Conservation (phyloP, 495 filamentous ascomycete genomes). For the Hyaloscypha hepaticicola region DNA sequence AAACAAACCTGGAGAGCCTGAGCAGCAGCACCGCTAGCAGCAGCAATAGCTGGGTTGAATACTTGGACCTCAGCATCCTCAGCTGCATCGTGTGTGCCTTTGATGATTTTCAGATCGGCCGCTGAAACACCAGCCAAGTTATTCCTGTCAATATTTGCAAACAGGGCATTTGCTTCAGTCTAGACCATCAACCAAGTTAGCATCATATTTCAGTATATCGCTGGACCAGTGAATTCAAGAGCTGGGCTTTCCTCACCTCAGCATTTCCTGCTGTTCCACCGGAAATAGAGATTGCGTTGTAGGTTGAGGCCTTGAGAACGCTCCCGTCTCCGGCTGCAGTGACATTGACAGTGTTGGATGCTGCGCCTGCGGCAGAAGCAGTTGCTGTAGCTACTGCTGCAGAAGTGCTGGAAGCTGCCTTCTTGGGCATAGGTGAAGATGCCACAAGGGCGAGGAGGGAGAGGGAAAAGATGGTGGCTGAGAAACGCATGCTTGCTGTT, state of each 20-base stretch:
- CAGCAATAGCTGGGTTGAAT: conserved; percentile 35
- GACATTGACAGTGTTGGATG: background rate
- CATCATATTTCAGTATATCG: background rate
- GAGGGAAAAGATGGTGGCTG: conserved; percentile 14
- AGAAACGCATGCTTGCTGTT: conserved; percentile 27
- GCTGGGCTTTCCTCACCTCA: conserved; percentile 4
- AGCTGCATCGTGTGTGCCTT: conserved; percentile 32
- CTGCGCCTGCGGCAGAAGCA: conserved; percentile 6
- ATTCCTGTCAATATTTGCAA: conserved; percentile 26
- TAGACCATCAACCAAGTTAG: background rate
- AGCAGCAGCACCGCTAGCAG: conserved; percentile 30
- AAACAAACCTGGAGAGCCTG: conserved; percentile 29
- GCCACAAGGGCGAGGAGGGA: conserved; percentile 21
- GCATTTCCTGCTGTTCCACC: conserved; percentile 31
- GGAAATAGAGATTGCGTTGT: conserved; percentile 33
- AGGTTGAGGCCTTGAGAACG: conserved; percentile 28
- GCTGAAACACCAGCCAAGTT: conserved; percentile 30
- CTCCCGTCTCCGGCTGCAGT: conserved; percentile 13
- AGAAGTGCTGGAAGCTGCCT: conserved; percentile 6
- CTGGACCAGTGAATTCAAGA: too few species aligned
- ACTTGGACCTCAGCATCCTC: conserved; percentile 32
- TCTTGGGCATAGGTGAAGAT: conserved; percentile 24
- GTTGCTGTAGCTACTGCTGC: conserved; percentile 16
- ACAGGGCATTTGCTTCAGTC: conserved; percentile 30
- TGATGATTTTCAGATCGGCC: conserved; percentile 30